Conservation (phyloP, 1,284 basidiomycete genomes). For the Tranzscheliella williamsii region DNA sequence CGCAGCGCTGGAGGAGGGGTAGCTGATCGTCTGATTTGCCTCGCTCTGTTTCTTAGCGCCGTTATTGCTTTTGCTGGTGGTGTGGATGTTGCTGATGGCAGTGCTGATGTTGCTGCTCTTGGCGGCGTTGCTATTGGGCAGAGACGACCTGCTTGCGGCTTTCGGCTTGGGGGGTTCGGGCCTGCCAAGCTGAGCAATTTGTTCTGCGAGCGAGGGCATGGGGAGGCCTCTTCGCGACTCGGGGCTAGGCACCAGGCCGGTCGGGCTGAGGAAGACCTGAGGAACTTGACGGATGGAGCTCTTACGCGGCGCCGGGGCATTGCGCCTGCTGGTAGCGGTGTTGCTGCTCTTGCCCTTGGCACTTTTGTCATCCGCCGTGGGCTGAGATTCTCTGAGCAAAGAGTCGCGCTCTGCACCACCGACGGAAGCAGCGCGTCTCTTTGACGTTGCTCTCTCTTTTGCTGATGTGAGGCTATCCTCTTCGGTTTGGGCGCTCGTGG, state of each 20-base stretch:
- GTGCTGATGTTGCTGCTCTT: constrained; percentile 2
- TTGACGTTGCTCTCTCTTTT: constrained; percentile 19
- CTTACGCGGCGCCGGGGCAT: constrained; percentile 46
- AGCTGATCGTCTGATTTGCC: constrained; percentile 10
- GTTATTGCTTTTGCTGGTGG: no score
- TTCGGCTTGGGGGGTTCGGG: constrained; percentile 2
- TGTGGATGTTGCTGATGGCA: no score
- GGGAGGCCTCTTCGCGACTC: constrained; percentile 28
- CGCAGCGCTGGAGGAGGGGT: constrained; percentile 4
- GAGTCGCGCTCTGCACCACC: constrained; percentile 33
- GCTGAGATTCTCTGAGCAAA: constrained; percentile 22
- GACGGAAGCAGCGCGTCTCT: constrained; percentile 36
- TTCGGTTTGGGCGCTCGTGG: constrained; percentile 12
- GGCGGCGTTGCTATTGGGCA: constrained; percentile 6
- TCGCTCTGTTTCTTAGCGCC: constrained; percentile 8
- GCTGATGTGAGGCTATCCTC: constrained; percentile 29
- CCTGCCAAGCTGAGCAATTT: constrained; percentile 28
- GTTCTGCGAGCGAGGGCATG: constrained; percentile 27
- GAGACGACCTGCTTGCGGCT: constrained; percentile 12
- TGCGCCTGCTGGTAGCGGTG: constrained; percentile 26
- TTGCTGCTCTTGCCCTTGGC: no score
- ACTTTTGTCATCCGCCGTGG: constrained; percentile 14
- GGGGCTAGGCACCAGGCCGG: constrained; percentile 44
- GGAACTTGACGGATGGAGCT: constrained; percentile 48
- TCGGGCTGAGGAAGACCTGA: constrained; percentile 51